Evolutionary conservation across 768 basidiomycete genomes (phyloP), one percentile per base, ranked within the genome.

Genomic region (Termitomyces heimii): DNA sequence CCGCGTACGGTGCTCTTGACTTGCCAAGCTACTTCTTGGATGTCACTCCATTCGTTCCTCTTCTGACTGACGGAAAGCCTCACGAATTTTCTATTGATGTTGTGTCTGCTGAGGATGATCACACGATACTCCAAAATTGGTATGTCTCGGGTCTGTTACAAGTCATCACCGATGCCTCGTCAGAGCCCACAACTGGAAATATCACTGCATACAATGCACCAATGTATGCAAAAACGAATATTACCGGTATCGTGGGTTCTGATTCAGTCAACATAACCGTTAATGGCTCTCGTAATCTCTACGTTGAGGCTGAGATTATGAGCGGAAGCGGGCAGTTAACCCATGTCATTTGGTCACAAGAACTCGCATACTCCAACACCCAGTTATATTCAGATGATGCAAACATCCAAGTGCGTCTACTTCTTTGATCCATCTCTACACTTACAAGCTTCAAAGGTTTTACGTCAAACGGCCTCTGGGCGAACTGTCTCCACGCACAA

Each of bases 11-110:
- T 10, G 87, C 88, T 3, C 71, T 90, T 26, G 88, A 91, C 63
- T 75, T 89, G 13, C 89, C 90, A 1, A 88, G 85, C 1, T 92
- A 91, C 68, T 84, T 84, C 67, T 61, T 92, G 20, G 90, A 92
- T 68, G 68, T 90, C 53, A 90, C 89, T 8, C 88, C 89, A 1
- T 92, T 92, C 66, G 78, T 86, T 0, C 88, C 88, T 6, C 64
- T 84, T 20, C 76, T 92, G 35, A 77, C 83, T 0, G 88, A 89
- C 56, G 84, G 85, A 3, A 67, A 79, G n/a, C 73, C 83, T 22
- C 92, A 92, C 67, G 84, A 75, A 46, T 78, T 92, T 65, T 80
- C 84, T 53, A 75, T 94, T 43, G 85, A 93, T 64, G 84, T 92
- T 43, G 80, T 76, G 22, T 89, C 89, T 5, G 83, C 84, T 18